A percentile compares a stretch with the other conserved stretches of the same genome.
Evolutionary conservation across 2,329 filamentous ascomycete genomes (phyloP).

Genomic region (Cladophialophora chaetospira): DNA sequence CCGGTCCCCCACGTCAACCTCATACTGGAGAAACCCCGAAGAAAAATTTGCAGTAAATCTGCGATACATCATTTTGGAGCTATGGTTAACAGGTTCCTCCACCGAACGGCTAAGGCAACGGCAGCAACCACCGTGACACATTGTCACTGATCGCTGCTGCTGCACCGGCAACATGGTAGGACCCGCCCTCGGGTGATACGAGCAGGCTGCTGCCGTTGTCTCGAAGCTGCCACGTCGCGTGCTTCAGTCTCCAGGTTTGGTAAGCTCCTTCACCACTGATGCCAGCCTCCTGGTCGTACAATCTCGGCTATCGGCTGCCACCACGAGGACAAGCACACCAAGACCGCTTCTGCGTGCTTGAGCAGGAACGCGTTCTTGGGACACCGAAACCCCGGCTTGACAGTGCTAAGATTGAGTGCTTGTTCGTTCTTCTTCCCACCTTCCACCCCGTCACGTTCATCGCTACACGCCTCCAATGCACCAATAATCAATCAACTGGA

Average conservation of each 20-base stretch:
- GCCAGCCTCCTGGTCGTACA: not conserved
- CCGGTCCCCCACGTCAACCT: not conserved
- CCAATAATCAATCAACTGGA: not conserved
- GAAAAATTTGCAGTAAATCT: not conserved
- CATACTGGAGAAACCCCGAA: not conserved
- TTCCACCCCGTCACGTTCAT: not conserved
- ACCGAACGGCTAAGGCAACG: not conserved
- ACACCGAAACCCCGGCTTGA: not conserved
- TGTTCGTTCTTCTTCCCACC: not conserved
- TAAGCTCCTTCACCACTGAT: not conserved
- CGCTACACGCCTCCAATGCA: not conserved
- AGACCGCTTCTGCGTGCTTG: not conserved
- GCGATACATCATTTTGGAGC: no score
- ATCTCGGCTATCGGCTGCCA: not conserved
- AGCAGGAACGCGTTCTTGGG: not conserved
- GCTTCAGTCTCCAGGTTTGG: no score
- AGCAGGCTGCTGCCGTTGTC: not conserved
- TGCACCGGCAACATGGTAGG: not conserved
- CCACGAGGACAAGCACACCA: not conserved
- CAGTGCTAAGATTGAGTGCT: not conserved
- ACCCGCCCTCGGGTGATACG: not conserved
- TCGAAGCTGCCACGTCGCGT: no score
- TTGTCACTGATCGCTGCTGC: not conserved
- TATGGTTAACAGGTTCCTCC: no score
- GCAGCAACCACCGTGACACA: not conserved